Base-by-base conservation (phyloP, 1,284 basidiomycete genomes). In the Athelia sp. region DNA sequence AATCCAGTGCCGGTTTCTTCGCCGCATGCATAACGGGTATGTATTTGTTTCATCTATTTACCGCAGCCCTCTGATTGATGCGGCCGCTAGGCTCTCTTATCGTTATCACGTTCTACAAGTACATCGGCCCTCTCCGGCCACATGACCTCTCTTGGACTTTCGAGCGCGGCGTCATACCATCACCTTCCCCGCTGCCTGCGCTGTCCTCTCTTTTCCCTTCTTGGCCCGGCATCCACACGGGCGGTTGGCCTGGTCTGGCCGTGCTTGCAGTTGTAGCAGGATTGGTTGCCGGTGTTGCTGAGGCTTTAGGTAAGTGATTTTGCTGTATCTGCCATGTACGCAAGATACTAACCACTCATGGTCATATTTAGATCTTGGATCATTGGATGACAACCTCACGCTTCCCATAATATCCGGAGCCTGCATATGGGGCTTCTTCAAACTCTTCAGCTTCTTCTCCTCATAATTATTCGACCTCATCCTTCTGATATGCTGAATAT, bases 361-460 rank as follows among this genome's bases (percentile, higher is more conserved):
- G 48, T 43, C 46, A 15, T 54, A 43, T 50, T 26, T 61, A 93
- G 94, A 98, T 66, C 73, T 98, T 11, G 93, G 90, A 23, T 82
- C 80, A 0, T 62, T 93, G 31, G 96, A 98, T 62, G 96, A 99
- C 65, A 98, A 99, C 67, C 69, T 98, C 35, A 95, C 92, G 4
- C 72, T 99, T 23, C 96, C 96, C 1, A 87, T 98, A 58, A 80
- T 98, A 43, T 87, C 90, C 17, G 94, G 93, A 1, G 84, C 83
- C 1, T 84, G 90, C 58, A 75, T 96, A 46, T 87, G 87, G 76
- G 81, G 76, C 4, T 77, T 87, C 55, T 74, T 87, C 65, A 83
- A 73, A 56, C 50, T 70, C 15, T 58, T 79, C 19, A 26, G 43
- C 15, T n/a, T 44, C 18, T 44, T 44, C 43, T 40, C 36, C 19